Evolutionary conservation across 2,329 filamentous ascomycete genomes (phyloP).

Genomic region (Pleoardoris graminearum): DNA sequence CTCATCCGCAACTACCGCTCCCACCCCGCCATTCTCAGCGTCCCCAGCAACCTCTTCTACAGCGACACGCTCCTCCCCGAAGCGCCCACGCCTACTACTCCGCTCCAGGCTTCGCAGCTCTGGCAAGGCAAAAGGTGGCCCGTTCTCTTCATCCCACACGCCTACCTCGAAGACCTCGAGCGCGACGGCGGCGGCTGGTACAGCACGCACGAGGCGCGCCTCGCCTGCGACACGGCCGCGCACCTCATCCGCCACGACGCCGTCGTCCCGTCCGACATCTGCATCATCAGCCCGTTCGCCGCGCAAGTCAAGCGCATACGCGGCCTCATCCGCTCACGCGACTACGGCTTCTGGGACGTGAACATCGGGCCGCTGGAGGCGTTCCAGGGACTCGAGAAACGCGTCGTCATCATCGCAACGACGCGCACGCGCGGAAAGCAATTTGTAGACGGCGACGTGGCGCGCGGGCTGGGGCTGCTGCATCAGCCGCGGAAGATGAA

Average conservation of each 20-base stretch:
- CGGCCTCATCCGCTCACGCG: slow-evolving; percentile 32
- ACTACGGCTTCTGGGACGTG: slow-evolving; percentile 38
- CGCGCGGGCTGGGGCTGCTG: slow-evolving; percentile 43
- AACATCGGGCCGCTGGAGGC: slow-evolving; percentile 53
- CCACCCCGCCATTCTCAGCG: slow-evolving; percentile 50
- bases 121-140: slow-evolving; percentile 49
- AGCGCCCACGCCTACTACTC: slow-evolving; percentile 26
- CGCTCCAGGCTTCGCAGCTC: slow-evolving; percentile 34
- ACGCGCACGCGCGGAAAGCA: slow-evolving; percentile 39
- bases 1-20: slow-evolving; percentile 53
- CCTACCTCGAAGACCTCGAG: slow-evolving; percentile 46
- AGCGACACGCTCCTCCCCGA: slow-evolving; percentile 51
- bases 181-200: slow-evolving; percentile 48
- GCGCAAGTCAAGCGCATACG: slow-evolving; percentile 51
- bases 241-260: slow-evolving; percentile 27
- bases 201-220: slow-evolving; percentile 35
- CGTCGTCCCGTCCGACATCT: slow-evolving; percentile 44
- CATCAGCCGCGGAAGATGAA: slow-evolving; percentile 48
- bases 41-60: slow-evolving; percentile 50
- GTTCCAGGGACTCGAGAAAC: slow-evolving; percentile 52
- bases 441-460: slow-evolving; percentile 39
- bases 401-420: slow-evolving; percentile 51
- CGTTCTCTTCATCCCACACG: slow-evolving; percentile 48
- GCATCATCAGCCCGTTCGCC: slow-evolving; percentile 52
- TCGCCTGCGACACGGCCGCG: slow-evolving; percentile 36